phyloP scores from a whole-genome alignment of 345 rosid genomes.

The Citrus medica region DNA sequence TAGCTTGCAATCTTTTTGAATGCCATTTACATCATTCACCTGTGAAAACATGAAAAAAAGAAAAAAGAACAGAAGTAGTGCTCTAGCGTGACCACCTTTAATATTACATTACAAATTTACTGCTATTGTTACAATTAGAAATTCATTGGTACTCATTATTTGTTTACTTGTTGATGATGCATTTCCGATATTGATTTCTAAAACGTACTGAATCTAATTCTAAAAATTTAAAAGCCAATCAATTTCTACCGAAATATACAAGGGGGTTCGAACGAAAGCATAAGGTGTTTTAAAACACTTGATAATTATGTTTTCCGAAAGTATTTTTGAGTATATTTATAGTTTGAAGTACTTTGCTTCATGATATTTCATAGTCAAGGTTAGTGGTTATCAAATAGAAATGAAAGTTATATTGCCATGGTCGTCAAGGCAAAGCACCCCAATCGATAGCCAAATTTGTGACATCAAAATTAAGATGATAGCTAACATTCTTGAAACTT shows the following conservation, averaged over 20 bases:
- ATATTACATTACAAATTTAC: too few relatives aligned
- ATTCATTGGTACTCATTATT: background rate
- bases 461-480: background rate
- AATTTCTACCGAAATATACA: too few relatives aligned
- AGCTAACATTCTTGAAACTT: background rate
- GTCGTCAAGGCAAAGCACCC: constrained; percentile 8
- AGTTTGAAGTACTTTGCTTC: too few relatives aligned
- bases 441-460: background rate
- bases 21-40: background rate
- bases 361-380: background rate
- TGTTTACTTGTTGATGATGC: too few relatives aligned
- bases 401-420: constrained; percentile 1
- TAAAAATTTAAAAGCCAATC: background rate
- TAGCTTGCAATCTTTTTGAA: background rate
- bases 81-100: too few relatives aligned
- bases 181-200: too few relatives aligned
- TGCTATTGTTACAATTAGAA: background rate
- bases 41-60: too few relatives aligned
- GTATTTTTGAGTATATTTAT: too few relatives aligned
- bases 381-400: background rate
- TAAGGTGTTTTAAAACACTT: too few relatives aligned
- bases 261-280: too few relatives aligned
- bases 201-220: too few relatives aligned
- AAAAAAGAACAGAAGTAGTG: background rate
- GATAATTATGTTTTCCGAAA: too few relatives aligned